Evolutionary conservation across 805 yeast species (phyloP).

Genomic region (Yamadazyma sp.): DNA sequence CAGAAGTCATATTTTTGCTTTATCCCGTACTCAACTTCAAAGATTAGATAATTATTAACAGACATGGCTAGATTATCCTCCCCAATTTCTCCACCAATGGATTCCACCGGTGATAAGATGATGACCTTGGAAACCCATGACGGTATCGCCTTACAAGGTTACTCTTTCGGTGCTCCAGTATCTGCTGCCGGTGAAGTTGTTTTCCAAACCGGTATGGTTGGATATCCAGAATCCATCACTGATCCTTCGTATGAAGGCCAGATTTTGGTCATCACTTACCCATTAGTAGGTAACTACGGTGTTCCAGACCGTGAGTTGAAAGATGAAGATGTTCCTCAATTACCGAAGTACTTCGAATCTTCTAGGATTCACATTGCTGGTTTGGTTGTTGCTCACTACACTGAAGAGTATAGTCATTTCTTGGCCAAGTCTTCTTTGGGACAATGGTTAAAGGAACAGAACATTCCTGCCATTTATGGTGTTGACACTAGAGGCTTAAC

Average conservation of each 20-base stretch:
- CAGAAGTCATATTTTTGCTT: conserved; percentile 1
- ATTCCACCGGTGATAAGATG: conserved; percentile 75
- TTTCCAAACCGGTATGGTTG: conserved; percentile 99
- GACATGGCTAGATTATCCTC: conserved; percentile 41
- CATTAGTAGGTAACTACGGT: conserved; percentile 98
- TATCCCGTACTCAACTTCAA: not conserved
- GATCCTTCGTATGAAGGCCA: conserved; percentile 99
- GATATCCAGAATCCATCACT: conserved; percentile 96
- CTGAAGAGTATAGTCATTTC: conserved; percentile 93
- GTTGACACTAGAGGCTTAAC: conserved; percentile 96
- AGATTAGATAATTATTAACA: conserved; percentile 7
- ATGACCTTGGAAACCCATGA: conserved; percentile 87
- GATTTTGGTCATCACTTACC: conserved; percentile 93
- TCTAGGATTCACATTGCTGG: conserved; percentile 93
- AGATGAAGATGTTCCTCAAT: conserved; percentile 62
- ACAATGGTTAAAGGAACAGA: conserved; percentile 87
- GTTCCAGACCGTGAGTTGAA: conserved; percentile 81
- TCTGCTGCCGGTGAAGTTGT: conserved; percentile 96
- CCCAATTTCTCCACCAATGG: conserved; percentile 90
- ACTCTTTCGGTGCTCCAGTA: conserved; percentile 91
- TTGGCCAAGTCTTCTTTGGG: conserved; percentile 92
- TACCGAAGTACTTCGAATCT: conserved; percentile 94
- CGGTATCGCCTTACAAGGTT: conserved; percentile 87
- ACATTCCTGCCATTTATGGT: conserved; percentile 95
- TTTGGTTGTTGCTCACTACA: conserved; percentile 92